Evolutionary conservation across 2,329 filamentous ascomycete species (phyloP), one percentile per base, ranked within the genome.

Genomic region (Phyllosticta citriasiana): DNA sequence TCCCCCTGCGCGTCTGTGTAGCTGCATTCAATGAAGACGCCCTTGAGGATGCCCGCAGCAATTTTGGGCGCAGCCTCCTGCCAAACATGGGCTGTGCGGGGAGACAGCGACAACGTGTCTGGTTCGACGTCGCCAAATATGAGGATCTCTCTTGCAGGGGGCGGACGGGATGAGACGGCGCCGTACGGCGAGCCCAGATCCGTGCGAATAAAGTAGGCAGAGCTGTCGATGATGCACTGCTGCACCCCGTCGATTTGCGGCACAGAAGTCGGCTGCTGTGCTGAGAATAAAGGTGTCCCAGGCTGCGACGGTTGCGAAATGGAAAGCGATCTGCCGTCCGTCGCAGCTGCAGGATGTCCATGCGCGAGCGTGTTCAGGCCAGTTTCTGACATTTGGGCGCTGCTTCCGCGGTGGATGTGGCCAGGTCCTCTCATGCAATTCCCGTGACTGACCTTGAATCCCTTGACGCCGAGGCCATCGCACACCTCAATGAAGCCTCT

Each of bases 61-160:
- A 99, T 85, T 71, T 95, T 96, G 8, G 88, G 88, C 0, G 92
- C 93, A 0, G 93, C 93, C 69, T 94, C 89, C 65, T 84, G 82
- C 94, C 94, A 99, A 14, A 99, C 85, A 14, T 80, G 79, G n/a
- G 82, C 77, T 66, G 94, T 97, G 25, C 92, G 85, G 0, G 93
- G 91, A 1, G 84, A 87, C 1, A 93, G 75, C 0, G 91, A 95
- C 26, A 97, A 76, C 8, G 85, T 87, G 73, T 99, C 94, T 0
- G 94, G 91, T 70, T 99, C 94, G 47, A 97, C 89, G 66, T 99
- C 94, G 19, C 94, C 94, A 71, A 97, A 97, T 56, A 99, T 89
- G 63, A 99, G 83, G 2, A 97, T 84, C 74, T 99, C 93, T 25
- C 67, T 69, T 53, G 71, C 70, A 1, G 71, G 69, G 0, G 71